A percentile compares a stretch with the other conserved stretches of the same genome.
Conservation (phyloP, 2,329 filamentous ascomycete species). For the Beauveria rudraprayagi region DNA sequence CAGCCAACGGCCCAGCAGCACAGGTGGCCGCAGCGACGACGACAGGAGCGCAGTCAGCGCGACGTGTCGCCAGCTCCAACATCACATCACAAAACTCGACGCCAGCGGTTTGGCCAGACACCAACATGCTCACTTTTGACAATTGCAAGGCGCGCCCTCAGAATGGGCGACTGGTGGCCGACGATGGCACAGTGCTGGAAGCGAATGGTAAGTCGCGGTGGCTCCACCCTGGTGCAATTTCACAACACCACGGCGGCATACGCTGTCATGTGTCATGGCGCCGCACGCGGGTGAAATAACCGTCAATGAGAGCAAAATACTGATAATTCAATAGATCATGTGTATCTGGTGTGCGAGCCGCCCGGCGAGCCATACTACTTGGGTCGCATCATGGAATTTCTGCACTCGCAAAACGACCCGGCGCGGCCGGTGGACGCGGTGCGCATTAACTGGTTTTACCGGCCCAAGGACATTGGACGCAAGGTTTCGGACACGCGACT, state of each 20-base stretch:
- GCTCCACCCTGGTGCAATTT: conserved; percentile 15
- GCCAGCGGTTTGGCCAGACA: conserved; percentile 46
- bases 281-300: neutral
- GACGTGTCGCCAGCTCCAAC: conserved; percentile 19
- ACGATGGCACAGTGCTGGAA: conserved; percentile 78
- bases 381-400: conserved; percentile 96
- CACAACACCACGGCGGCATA: conserved; percentile 1
- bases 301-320: neutral
- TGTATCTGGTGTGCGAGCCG: conserved; percentile 94
- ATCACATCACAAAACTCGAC: conserved; percentile 30
- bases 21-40: conserved; percentile 3
- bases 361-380: conserved; percentile 97
- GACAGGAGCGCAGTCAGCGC: conserved; percentile 1
- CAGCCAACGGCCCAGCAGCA: conserved; percentile 33
- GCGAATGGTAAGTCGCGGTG: conserved; percentile 62
- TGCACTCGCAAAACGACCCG: conserved; percentile 70
- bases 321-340: conserved; percentile 47
- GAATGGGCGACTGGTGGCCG: conserved; percentile 72
- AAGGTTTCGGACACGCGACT: conserved; percentile 85
- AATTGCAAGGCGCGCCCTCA: conserved; percentile 60
- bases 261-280: neutral
- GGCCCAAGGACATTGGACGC: conserved; percentile 89
- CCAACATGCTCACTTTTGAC: conserved; percentile 86
- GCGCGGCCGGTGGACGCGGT: conserved; percentile 72
- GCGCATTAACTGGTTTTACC: conserved; percentile 97